Evolutionary conservation across 1,284 basidiomycete species (phyloP).

Genomic region (Cutaneotrichosporon dermatis): DNA sequence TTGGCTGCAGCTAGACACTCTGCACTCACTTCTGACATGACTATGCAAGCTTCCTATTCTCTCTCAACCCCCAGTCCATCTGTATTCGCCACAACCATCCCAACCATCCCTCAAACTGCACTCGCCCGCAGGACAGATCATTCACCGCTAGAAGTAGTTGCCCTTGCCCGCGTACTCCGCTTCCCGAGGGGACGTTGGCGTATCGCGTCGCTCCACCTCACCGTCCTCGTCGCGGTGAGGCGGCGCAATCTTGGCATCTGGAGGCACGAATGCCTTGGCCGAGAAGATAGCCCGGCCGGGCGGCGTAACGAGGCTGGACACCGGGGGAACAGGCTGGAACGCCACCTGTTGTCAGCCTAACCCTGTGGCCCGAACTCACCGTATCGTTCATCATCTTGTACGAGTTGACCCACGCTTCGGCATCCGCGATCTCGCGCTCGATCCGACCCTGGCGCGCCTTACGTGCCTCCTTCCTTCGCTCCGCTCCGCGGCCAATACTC

Average conservation of each 20-base stretch:
- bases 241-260: constrained; percentile 59
- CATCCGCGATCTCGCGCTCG: constrained; percentile 63
- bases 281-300: constrained; percentile 73
- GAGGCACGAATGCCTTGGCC: constrained; percentile 62
- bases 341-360: constrained; percentile 57
- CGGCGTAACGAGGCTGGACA: constrained; percentile 72
- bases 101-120: too few species aligned
- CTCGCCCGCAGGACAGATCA: too few species aligned
- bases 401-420: constrained; percentile 66
- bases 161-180: constrained; percentile 35
- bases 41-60: too few species aligned
- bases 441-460: constrained; percentile 60
- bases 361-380: constrained; percentile 49
- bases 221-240: constrained; percentile 2
- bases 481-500: constrained; percentile 54
- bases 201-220: neutral
- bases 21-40: too few species aligned
- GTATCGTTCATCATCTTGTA: constrained; percentile 89
- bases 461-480: constrained; percentile 56
- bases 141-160: constrained; percentile 29
- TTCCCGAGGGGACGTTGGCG: constrained; percentile 1
- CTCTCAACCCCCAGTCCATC: too few species aligned
- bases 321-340: constrained; percentile 75
- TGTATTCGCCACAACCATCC: too few species aligned
- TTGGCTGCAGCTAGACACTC: too few species aligned